Percentiles rank a stretch among this genome's conserved stretches.
phyloP scores from a whole-genome alignment of 257 asterid species.

The Solanum paucissectum region DNA sequence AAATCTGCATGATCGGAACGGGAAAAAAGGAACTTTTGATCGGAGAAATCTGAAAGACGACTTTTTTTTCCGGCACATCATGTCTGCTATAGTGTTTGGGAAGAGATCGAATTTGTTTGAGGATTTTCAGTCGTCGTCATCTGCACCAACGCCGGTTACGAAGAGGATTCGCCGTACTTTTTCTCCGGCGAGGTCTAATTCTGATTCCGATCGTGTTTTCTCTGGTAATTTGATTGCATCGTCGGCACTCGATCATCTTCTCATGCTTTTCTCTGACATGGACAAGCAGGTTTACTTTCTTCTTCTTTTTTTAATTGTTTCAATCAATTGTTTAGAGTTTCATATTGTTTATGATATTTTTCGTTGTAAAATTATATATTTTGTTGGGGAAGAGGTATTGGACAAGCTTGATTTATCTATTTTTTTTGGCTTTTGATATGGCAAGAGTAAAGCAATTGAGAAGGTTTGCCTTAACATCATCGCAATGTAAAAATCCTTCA shows the following conservation, averaged over 20 bases:
- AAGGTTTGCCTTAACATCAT: neutral
- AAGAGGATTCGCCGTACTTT: conserved; percentile 72
- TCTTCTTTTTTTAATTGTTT: neutral
- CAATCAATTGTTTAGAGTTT: neutral
- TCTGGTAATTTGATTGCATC: neutral
- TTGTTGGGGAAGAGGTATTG: neutral
- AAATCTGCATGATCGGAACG: neutral
- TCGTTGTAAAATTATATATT: neutral
- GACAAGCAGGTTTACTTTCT: conserved; percentile 54
- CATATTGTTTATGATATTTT: neutral
- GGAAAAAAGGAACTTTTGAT: neutral
- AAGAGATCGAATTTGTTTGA: conserved; percentile 92
- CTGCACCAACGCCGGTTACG: conserved; percentile 34
- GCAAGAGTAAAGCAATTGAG: neutral
- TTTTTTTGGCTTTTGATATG: neutral
- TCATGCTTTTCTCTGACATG: conserved; percentile 68
- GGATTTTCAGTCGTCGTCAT: conserved; percentile 42
- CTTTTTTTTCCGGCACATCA: conserved; percentile 27
- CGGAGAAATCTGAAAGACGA: neutral
- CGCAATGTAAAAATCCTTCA: neutral
- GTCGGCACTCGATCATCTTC: conserved; percentile 52
- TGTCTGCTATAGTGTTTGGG: conserved; percentile 94
- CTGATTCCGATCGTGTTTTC: conserved; percentile 1
- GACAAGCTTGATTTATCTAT: neutral
- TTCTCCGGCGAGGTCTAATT: conserved; percentile 46